phyloP scores from a whole-genome alignment of 306 rosid genomes.

The Cyclanthera cordifolia region DNA sequence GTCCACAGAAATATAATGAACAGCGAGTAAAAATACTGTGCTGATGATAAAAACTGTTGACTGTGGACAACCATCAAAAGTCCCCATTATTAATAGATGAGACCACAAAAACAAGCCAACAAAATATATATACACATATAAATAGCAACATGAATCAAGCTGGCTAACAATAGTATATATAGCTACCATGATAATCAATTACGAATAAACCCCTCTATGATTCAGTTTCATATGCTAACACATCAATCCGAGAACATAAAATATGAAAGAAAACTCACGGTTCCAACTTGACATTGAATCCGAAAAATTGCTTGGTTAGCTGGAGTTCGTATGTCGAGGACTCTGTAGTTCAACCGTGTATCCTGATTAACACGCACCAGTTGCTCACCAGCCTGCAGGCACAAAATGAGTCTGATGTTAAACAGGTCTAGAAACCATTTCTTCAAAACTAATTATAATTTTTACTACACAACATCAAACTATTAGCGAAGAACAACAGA shows the following conservation, averaged over 20 bases:
- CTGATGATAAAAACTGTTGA: not conserved
- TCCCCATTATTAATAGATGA: not conserved
- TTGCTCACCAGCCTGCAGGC: constrained; percentile 61
- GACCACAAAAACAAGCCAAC: not conserved
- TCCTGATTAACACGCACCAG: constrained; percentile 87
- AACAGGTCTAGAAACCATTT: not conserved
- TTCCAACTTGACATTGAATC: constrained; percentile 50
- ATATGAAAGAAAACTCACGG: constrained; percentile 25
- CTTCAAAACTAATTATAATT: not conserved
- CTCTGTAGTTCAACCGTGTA: constrained; percentile 63
- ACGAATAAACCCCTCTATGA: not conserved
- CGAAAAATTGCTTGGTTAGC: constrained; percentile 77
- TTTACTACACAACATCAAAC: not conserved
- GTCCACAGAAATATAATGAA: not conserved
- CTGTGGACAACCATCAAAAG: not conserved
- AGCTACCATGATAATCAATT: not conserved
- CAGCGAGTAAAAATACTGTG: not conserved
- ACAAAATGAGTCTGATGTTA: not conserved
- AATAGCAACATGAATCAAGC: not conserved
- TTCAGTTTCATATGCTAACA: not conserved
- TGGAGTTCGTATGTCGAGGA: constrained; percentile 61
- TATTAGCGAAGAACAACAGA: not conserved
- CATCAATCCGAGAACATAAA: not conserved
- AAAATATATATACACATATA: too few relatives aligned
- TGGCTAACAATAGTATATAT: not conserved